These are phyloP conservation scores for Neurospora sp. DNA, from an alignment of 2,329 filamentous ascomycete genomes.

Conservation along the genomic window DNA sequence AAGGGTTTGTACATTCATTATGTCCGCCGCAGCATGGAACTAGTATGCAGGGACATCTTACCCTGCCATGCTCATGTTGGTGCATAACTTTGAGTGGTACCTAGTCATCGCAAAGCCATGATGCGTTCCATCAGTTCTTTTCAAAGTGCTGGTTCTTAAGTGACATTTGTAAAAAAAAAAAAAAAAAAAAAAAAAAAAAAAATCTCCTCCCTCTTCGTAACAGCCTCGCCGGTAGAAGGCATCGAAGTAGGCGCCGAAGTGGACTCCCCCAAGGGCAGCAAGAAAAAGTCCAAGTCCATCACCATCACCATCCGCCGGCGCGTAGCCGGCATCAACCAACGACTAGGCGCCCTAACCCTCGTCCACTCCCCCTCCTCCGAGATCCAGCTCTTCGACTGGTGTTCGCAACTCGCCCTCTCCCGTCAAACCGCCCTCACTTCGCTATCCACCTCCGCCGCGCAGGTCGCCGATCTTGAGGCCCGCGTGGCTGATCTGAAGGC, in stretches of 20 bases:
- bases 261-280: conserved; percentile 17
- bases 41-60: neutral
- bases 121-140: neutral
- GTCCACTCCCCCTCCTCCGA: conserved; percentile 45
- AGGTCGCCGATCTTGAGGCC: conserved; percentile 39
- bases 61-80: neutral
- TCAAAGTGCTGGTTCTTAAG: neutral
- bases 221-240: conserved; percentile 36
- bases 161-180: neutral
- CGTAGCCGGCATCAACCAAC: conserved; percentile 63
- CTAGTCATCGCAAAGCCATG: neutral
- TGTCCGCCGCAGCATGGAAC: neutral
- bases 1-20: neutral
- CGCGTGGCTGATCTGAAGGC: conserved; percentile 48
- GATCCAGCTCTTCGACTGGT: conserved; percentile 63
- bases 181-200: neutral
- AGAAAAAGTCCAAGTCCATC: conserved; percentile 33
- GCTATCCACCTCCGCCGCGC: conserved; percentile 31
- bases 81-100: neutral
- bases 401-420: conserved; percentile 44
- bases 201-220: conserved; percentile 46
- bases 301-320: conserved; percentile 56
- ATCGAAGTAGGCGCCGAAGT: conserved; percentile 51
- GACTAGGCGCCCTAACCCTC: conserved; percentile 55
- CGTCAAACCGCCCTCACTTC: conserved; percentile 34